Conservation (phyloP, 306 rosid genomes). For the Medicago ruthenica region DNA sequence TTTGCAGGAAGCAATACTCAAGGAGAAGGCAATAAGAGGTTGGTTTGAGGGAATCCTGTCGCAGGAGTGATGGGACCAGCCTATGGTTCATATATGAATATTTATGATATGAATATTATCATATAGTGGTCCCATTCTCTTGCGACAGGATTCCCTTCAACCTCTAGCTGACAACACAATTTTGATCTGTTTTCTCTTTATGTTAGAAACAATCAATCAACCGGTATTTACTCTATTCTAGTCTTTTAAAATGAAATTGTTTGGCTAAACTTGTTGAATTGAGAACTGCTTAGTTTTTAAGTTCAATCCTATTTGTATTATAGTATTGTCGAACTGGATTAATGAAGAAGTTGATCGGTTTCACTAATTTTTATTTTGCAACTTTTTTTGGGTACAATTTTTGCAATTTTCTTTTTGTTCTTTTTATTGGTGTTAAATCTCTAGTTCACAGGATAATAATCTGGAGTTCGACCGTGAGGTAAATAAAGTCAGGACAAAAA, state of each 20-base stretch:
- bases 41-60: slow-evolving; percentile 31
- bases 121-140: background rate
- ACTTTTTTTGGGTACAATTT: no score
- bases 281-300: background rate
- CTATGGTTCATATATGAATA: no score
- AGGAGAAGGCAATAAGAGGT: background rate
- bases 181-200: background rate
- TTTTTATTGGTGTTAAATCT: no score
- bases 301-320: background rate
- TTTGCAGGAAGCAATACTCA: background rate
- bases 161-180: background rate
- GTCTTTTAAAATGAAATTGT: no score
- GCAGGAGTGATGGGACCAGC: slow-evolving; percentile 47
- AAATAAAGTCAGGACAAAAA: no score
- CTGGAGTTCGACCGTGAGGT: no score
- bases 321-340: background rate
- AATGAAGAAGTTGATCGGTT: background rate
- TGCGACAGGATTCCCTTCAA: slow-evolving; percentile 11
- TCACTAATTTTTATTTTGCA: background rate
- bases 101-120: background rate
- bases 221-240: no score
- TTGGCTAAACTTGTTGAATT: no score
- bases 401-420: no score
- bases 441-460: no score
- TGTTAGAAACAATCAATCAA: no score